A percentile compares a stretch with the other conserved stretches of the same genome.
Conservation (phyloP, 2,329 filamentous ascomycete species). For the Fusarium palustre region DNA sequence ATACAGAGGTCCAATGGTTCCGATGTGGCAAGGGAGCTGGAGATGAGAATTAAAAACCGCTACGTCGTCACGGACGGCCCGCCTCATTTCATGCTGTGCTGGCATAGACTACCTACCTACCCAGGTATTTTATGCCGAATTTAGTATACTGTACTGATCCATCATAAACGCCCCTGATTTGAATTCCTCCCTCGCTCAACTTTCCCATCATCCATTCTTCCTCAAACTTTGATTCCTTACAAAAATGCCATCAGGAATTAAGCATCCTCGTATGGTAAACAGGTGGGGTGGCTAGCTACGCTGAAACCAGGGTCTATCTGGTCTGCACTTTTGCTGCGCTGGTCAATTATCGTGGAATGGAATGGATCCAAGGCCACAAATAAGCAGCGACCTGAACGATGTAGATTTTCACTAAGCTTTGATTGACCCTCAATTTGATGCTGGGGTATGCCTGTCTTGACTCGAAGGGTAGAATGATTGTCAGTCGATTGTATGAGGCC, state of each 20-base stretch:
- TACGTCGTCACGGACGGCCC: slow-evolving; percentile 35
- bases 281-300: slow-evolving; percentile 29
- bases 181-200: slow-evolving; percentile 2
- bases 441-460: slow-evolving; percentile 40
- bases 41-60: slow-evolving; percentile 21
- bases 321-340: slow-evolving; percentile 28
- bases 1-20: slow-evolving; percentile 5
- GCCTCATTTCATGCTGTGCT: slow-evolving; percentile 31
- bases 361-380: slow-evolving; percentile 32
- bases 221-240: slow-evolving; percentile 7
- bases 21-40: slow-evolving; percentile 34
- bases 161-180: background rate
- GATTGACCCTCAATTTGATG: slow-evolving; percentile 13
- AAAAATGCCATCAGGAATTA: slow-evolving; percentile 17
- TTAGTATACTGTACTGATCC: background rate
- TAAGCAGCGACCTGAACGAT: slow-evolving; percentile 37
- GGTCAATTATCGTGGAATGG: slow-evolving; percentile 29
- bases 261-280: slow-evolving; percentile 24
- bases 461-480: slow-evolving; percentile 23
- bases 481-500: slow-evolving; percentile 11
- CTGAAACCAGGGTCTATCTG: slow-evolving; percentile 20
- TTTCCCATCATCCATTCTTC: slow-evolving; percentile 4
- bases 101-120: background rate
- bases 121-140: slow-evolving; percentile 11
- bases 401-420: slow-evolving; percentile 34